phyloP scores from a whole-genome alignment of 2,329 filamentous ascomycete genomes.

The Trichoderma endophyticum region DNA sequence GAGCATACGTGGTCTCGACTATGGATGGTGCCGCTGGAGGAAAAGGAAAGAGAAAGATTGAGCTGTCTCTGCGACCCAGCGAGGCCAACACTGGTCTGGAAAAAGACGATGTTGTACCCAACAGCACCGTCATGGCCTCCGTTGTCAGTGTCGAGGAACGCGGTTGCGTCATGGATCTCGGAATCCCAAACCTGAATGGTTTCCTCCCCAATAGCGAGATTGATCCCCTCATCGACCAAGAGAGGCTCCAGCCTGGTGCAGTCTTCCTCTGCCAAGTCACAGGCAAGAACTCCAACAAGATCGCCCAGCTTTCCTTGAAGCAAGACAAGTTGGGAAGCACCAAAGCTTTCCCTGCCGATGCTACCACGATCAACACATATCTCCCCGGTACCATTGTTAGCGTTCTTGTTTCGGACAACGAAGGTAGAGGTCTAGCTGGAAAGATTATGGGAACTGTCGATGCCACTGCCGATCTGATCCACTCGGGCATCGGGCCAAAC shows the following conservation, averaged over 20 bases:
- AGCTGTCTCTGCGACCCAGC: slow-evolving; percentile 77
- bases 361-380: slow-evolving; percentile 85
- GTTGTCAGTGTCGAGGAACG: slow-evolving; percentile 94
- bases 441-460: slow-evolving; percentile 92
- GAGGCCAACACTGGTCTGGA: slow-evolving; percentile 74
- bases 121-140: slow-evolving; percentile 80
- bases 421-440: slow-evolving; percentile 71
- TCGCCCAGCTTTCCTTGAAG: slow-evolving; percentile 80
- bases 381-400: slow-evolving; percentile 89
- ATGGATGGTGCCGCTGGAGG: slow-evolving; percentile 59
- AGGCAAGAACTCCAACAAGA: slow-evolving; percentile 71
- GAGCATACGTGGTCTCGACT: slow-evolving; percentile 78
- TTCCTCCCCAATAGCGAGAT: slow-evolving; percentile 86
- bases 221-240: slow-evolving; percentile 60
- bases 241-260: slow-evolving; percentile 73
- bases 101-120: slow-evolving; percentile 68
- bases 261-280: slow-evolving; percentile 82
- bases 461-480: slow-evolving; percentile 84
- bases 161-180: slow-evolving; percentile 89
- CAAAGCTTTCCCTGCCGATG: slow-evolving; percentile 65
- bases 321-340: slow-evolving; percentile 65
- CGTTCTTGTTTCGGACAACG: slow-evolving; percentile 74
- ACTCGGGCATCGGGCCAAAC: slow-evolving; percentile 73
- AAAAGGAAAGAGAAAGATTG: slow-evolving; percentile 76
- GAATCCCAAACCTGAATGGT: slow-evolving; percentile 68